phyloP scores from a whole-genome alignment of 176 grass and related monocot genomes.

The Saccharum spontaneum region DNA sequence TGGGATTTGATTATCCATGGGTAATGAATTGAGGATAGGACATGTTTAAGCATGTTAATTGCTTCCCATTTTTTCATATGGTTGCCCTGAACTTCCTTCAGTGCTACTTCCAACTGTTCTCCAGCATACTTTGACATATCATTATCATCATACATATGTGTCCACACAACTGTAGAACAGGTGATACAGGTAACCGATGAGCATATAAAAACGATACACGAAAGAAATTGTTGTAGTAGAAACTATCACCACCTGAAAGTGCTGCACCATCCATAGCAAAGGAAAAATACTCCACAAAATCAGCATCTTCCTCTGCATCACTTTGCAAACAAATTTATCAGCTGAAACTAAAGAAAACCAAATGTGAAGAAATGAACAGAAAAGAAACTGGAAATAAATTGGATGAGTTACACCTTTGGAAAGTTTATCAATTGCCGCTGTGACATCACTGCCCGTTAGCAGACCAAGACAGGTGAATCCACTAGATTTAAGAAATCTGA shows the following conservation, averaged over 20 bases:
- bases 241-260: conserved; percentile 67
- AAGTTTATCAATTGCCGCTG: conserved; percentile 48
- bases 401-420: conserved; percentile 56
- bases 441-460: conserved; percentile 69
- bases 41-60: conserved; percentile 64
- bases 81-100: conserved; percentile 55
- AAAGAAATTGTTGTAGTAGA: conserved; percentile 8
- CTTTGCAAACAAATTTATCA: conserved; percentile 49
- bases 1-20: conserved; percentile 80
- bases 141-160: conserved; percentile 49
- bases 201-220: conserved; percentile 2
- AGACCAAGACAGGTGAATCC: conserved; percentile 71
- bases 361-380: conserved; percentile 8
- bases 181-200: conserved; percentile 18
- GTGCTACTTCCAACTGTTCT: conserved; percentile 47
- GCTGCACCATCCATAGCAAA: conserved; percentile 62
- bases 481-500: conserved; percentile 60
- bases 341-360: conserved; percentile 28
- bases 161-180: conserved; percentile 67
- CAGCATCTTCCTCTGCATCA: conserved; percentile 61
- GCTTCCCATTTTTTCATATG: conserved; percentile 60
- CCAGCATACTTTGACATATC: conserved; percentile 53
- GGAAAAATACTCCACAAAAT: conserved; percentile 54
- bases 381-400: conserved; percentile 19
- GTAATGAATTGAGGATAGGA: conserved; percentile 64